Evolutionary conservation across 805 yeast genomes (phyloP).

Genomic region (Yarrowia sp.): DNA sequence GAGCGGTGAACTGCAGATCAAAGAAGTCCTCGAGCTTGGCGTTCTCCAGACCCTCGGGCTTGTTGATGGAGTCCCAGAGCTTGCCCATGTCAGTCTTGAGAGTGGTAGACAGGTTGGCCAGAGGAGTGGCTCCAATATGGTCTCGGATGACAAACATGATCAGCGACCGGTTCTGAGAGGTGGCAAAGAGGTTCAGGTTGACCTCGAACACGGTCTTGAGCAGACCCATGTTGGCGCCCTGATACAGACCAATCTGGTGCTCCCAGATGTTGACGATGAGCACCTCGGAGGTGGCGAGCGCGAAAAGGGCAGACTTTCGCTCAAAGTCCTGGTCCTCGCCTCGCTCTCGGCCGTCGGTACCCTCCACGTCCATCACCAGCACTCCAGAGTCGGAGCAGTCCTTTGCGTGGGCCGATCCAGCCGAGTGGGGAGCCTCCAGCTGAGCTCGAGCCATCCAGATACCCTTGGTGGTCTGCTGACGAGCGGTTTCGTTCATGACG

Average conservation of each 20-base stretch:
- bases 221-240: conserved; percentile 96
- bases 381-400: conserved; percentile 52
- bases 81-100: conserved; percentile 71
- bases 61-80: conserved; percentile 79
- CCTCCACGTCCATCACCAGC: conserved; percentile 96
- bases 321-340: conserved; percentile 99
- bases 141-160: conserved; percentile 88
- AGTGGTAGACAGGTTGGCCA: conserved; percentile 71
- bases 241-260: conserved; percentile 93
- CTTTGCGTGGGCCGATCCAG: neutral
- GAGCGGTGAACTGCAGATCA: conserved; percentile 79
- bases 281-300: conserved; percentile 88
- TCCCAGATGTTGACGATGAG: conserved; percentile 96
- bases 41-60: conserved; percentile 68
- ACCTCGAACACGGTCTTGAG: conserved; percentile 96
- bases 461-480: conserved; percentile 92
- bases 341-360: conserved; percentile 96
- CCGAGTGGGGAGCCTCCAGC: conserved; percentile 6
- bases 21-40: conserved; percentile 75
- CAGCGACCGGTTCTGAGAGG: conserved; percentile 53
- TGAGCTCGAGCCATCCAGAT: conserved; percentile 73
- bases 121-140: conserved; percentile 85
- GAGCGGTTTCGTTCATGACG: conserved; percentile 85
- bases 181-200: conserved; percentile 82
- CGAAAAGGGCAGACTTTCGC: conserved; percentile 93